Evolutionary conservation across 495 filamentous ascomycete genomes (phyloP).

Genomic region (Polyplosphaeria fusca): DNA sequence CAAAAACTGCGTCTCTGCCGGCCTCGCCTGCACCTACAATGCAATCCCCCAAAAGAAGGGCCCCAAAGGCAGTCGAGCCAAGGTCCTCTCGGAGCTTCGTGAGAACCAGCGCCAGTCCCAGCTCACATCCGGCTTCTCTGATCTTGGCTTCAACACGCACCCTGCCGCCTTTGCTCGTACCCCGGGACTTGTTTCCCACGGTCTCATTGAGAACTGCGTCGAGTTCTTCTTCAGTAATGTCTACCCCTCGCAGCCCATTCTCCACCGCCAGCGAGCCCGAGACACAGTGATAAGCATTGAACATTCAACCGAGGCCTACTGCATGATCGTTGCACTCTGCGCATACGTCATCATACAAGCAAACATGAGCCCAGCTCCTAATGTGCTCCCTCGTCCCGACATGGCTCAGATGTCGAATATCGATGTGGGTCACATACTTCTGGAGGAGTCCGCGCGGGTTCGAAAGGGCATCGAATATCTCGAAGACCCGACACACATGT

Average conservation of each 20-base stretch:
- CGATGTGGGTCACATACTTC: constrained; percentile 45
- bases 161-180: constrained; percentile 42
- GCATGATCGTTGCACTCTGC: constrained; percentile 72
- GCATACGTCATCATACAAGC: constrained; percentile 85
- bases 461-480: constrained; percentile 72
- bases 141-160: constrained; percentile 41
- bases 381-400: constrained; percentile 13
- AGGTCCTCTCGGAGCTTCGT: constrained; percentile 73
- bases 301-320: constrained; percentile 70
- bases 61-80: constrained; percentile 76
- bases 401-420: constrained; percentile 23
- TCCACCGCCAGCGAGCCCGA: constrained; percentile 65
- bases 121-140: constrained; percentile 40
- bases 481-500: constrained; percentile 64
- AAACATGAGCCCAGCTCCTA: constrained; percentile 57
- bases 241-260: constrained; percentile 79
- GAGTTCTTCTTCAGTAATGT: constrained; percentile 83
- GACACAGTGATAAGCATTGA: constrained; percentile 58
- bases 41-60: constrained; percentile 85
- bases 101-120: constrained; percentile 63
- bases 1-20: constrained; percentile 64
- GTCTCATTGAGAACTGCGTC: constrained; percentile 65
- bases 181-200: constrained; percentile 56
- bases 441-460: constrained; percentile 73
- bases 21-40: constrained; percentile 74